Evolutionary conservation across 2,329 filamentous ascomycete species (phyloP).

Genomic region (Aplosporella prunicola): DNA sequence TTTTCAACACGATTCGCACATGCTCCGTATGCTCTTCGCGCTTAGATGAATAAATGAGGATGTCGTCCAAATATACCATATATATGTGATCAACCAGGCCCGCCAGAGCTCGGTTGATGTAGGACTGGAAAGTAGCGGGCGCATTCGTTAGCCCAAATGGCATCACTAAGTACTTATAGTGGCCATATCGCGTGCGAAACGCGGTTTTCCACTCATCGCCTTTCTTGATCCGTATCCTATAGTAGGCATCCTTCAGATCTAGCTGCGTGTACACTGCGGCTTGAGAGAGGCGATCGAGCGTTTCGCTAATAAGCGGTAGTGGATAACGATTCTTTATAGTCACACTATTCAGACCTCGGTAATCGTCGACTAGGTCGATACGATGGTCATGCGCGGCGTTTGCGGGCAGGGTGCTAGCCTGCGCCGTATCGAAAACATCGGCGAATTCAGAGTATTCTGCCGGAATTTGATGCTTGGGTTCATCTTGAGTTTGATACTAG

Average conservation of each 20-base stretch:
- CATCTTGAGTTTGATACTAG: too few relatives aligned
- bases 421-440: too few relatives aligned
- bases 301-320: neutral
- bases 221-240: neutral
- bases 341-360: neutral
- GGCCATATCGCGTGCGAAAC: conserved; percentile 15
- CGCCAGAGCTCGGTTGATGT: conserved; percentile 15
- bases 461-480: too few relatives aligned
- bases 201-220: conserved; percentile 10
- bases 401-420: too few relatives aligned
- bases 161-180: conserved; percentile 18
- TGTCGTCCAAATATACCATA: conserved; percentile 13
- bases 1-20: neutral
- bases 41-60: conserved; percentile 9
- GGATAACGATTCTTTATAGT: neutral
- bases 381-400: too few relatives aligned
- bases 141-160: conserved; percentile 18
- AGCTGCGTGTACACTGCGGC: neutral
- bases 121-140: conserved; percentile 13
- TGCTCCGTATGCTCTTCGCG: neutral
- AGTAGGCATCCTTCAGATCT: neutral
- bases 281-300: neutral
- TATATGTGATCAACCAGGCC: conserved; percentile 13
- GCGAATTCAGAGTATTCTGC: too few relatives aligned
- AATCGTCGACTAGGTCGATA: neutral